These are phyloP conservation scores for Sporothrix dimorphospora DNA, from an alignment of 2,329 filamentous ascomycete genomes.

Conservation along the genomic window DNA sequence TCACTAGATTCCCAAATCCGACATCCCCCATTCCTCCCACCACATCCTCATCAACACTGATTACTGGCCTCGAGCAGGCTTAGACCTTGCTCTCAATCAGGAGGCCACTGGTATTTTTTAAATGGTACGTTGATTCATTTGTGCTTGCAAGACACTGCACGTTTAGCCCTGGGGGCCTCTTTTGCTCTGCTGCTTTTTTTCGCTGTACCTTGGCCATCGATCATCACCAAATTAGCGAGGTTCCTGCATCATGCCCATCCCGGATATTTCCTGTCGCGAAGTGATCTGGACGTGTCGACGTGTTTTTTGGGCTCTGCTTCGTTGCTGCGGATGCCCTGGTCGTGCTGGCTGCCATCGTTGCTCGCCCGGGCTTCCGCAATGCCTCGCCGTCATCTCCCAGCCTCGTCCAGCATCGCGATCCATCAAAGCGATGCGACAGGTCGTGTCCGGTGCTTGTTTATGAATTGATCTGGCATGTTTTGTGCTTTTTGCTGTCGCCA, in stretches of 20 bases:
- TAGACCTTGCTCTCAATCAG: not conserved
- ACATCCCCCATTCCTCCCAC: constrained; percentile 25
- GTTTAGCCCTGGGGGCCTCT: not conserved
- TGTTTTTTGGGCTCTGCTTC: not conserved
- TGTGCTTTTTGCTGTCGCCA: constrained; percentile 24
- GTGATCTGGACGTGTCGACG: not conserved
- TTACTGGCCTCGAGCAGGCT: constrained; percentile 15
- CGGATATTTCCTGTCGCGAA: not conserved
- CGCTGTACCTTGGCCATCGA: constrained; percentile 29
- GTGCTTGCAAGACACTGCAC: not conserved
- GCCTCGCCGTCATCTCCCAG: constrained; percentile 33
- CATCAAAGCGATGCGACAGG: constrained; percentile 33
- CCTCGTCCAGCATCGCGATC: constrained; percentile 32
- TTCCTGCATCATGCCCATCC: constrained; percentile 31
- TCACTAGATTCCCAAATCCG: constrained; percentile 30
- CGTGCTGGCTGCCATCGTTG: not conserved
- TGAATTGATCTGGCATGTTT: not conserved
- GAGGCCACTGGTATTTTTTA: not conserved
- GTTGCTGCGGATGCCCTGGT: constrained; percentile 23
- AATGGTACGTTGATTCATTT: constrained; percentile 12
- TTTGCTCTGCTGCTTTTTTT: not conserved
- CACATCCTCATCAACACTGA: constrained; percentile 20
- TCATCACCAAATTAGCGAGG: constrained; percentile 27
- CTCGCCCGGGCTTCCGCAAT: constrained; percentile 27
- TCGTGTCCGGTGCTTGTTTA: constrained; percentile 2